Conservation (phyloP, 2,329 filamentous ascomycete genomes). For the Orbilia javanica region DNA sequence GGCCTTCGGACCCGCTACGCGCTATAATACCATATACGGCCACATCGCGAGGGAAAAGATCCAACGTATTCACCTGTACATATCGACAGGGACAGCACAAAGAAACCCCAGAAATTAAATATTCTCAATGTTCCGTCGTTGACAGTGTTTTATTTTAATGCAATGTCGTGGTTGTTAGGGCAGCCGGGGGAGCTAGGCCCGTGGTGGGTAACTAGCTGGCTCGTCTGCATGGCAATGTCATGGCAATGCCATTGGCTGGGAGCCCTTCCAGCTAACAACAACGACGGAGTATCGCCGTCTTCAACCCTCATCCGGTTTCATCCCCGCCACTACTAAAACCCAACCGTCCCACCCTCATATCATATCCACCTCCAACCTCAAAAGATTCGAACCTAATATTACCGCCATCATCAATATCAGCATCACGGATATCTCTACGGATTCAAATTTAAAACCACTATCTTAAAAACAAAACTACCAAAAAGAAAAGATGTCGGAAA, state of each 20-base stretch:
- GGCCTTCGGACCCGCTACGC: no score
- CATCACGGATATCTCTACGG: background rate
- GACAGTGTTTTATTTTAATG: no score
- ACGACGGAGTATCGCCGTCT: background rate
- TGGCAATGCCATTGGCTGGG: constrained; percentile 29
- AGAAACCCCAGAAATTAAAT: no score
- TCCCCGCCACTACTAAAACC: background rate
- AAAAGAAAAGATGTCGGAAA: constrained; percentile 71
- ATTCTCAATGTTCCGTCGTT: no score
- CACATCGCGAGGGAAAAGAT: no score
- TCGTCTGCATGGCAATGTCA: no score
- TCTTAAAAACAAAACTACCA: background rate
- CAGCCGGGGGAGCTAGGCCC: background rate
- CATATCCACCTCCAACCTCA: background rate
- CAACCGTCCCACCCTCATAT: background rate
- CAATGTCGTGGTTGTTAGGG: background rate
- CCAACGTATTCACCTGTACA: no score
- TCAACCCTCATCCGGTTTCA: background rate
- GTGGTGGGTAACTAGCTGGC: background rate
- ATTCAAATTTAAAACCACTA: background rate
- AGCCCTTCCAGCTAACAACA: constrained; percentile 10
- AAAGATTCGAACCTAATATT: background rate
- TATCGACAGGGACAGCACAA: no score
- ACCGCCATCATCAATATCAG: background rate
- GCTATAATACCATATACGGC: no score